phyloP scores from a whole-genome alignment of 257 asterid genomes.

The Nicotiana knightiana region DNA sequence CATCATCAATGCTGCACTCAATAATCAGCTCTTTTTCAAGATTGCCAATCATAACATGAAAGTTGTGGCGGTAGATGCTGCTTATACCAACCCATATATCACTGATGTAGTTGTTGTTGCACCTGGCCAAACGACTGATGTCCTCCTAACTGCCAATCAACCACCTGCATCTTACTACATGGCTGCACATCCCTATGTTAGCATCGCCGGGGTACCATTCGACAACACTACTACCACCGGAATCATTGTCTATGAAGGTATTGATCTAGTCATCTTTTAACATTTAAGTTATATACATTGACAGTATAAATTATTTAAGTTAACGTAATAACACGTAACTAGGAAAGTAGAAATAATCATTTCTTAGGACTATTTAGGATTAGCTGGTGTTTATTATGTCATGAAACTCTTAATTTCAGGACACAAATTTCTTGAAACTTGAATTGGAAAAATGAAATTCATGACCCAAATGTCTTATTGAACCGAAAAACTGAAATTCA shows the following conservation, averaged over 20 bases:
- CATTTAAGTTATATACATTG: not conserved
- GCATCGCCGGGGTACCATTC: not conserved
- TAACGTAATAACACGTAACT: not conserved
- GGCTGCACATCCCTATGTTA: constrained; percentile 3
- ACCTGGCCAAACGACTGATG: not conserved
- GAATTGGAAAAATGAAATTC: too few relatives aligned
- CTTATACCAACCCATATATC: constrained; percentile 2
- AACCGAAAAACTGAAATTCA: too few relatives aligned
- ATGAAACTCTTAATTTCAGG: too few relatives aligned
- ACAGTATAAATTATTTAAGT: not conserved
- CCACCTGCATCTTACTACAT: not conserved
- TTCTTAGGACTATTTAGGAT: too few relatives aligned
- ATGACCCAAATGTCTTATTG: too few relatives aligned
- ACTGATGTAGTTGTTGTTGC: constrained; percentile 9
- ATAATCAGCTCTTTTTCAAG: constrained; percentile 3
- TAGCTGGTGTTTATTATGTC: too few relatives aligned
- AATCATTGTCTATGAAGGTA: constrained; percentile 1
- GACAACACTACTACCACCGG: constrained; percentile 1
- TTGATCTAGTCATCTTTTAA: not conserved
- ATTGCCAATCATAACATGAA: not conserved
- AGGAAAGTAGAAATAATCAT: too few relatives aligned
- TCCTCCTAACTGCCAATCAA: constrained; percentile 1
- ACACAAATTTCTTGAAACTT: too few relatives aligned
- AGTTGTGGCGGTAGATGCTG: constrained; percentile 4
- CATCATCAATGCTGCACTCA: constrained; percentile 1